These are phyloP conservation scores for Plasmodium fragile DNA, from an alignment of 169 alveolate species.

Conservation along the genomic window DNA sequence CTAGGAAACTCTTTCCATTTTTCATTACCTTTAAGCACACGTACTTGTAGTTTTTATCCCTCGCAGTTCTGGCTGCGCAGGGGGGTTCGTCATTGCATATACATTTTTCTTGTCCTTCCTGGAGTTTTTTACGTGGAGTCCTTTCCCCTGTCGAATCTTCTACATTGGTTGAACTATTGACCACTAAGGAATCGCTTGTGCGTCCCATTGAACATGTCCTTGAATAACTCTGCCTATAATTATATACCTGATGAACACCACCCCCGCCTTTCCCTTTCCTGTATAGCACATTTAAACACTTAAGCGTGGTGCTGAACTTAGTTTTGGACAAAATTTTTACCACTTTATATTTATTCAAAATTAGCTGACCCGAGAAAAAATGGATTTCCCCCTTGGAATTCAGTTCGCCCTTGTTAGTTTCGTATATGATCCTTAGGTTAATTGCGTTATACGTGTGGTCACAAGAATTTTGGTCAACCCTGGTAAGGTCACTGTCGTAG, in stretches of 20 bases:
- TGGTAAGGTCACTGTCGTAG: neutral
- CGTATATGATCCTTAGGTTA: slow-evolving; percentile 91
- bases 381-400: slow-evolving; percentile 92
- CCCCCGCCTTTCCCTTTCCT: slow-evolving; percentile 2
- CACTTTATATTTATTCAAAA: slow-evolving; percentile 92
- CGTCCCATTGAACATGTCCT: neutral
- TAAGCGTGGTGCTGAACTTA: slow-evolving; percentile 90
- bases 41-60: slow-evolving; percentile 78
- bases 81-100: neutral
- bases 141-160: neutral
- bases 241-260: neutral
- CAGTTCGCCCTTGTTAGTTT: slow-evolving; percentile 92
- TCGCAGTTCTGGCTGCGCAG: neutral
- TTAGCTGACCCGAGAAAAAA: slow-evolving; percentile 88
- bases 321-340: slow-evolving; percentile 91
- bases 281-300: slow-evolving; percentile 88
- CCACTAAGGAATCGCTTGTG: neutral
- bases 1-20: slow-evolving; percentile 94
- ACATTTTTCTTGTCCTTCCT: neutral
- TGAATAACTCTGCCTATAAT: neutral
- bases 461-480: slow-evolving; percentile 20
- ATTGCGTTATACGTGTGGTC: slow-evolving; percentile 86
- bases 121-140: neutral
- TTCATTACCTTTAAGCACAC: slow-evolving; percentile 95
- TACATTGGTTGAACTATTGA: neutral